phyloP scores from a whole-genome alignment of 2,329 filamentous ascomycete genomes.

The Botrytis porri region DNA sequence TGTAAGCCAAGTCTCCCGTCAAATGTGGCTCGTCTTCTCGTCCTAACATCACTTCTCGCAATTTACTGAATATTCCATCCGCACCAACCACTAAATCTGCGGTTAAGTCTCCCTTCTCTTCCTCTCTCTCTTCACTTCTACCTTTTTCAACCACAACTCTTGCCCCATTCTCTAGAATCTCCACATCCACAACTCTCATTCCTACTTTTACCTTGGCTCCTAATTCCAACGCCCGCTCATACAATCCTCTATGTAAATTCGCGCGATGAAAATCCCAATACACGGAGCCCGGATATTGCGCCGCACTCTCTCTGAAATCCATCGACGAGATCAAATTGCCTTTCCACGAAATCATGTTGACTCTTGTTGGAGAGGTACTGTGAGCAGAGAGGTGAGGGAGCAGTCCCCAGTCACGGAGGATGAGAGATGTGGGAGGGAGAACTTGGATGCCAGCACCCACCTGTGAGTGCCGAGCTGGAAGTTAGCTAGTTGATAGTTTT shows the following conservation, averaged over 20 bases:
- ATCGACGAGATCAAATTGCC: conserved; percentile 32
- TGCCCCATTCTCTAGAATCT: conserved; percentile 30
- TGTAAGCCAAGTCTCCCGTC: conserved; percentile 47
- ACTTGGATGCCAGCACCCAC: conserved; percentile 39
- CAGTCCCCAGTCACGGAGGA: conserved; percentile 34
- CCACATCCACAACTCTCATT: conserved; percentile 34
- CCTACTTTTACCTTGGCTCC: conserved; percentile 39
- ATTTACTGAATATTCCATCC: conserved; percentile 43
- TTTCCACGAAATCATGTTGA: conserved; percentile 48
- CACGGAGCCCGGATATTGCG: conserved; percentile 29
- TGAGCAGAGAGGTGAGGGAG: conserved; percentile 21
- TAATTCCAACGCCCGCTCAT: conserved; percentile 40
- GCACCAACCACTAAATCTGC: conserved; percentile 43
- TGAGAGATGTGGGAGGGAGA: conserved; percentile 30
- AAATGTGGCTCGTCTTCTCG: conserved; percentile 46
- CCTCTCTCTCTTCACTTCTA: conserved; percentile 32
- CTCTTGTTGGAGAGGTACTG: conserved; percentile 43
- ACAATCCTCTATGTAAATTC: conserved; percentile 46
- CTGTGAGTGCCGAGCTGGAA: conserved; percentile 39
- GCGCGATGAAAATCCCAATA: conserved; percentile 50
- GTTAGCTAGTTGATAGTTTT: neutral
- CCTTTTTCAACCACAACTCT: conserved; percentile 36
- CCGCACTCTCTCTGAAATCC: conserved; percentile 26
- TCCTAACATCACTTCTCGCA: conserved; percentile 43
- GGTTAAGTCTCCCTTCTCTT: conserved; percentile 24